A percentile compares a stretch with the other conserved stretches of the same genome.
phyloP scores from a whole-genome alignment of 2,329 filamentous ascomycete genomes.

The Hypoxylon sp. region DNA sequence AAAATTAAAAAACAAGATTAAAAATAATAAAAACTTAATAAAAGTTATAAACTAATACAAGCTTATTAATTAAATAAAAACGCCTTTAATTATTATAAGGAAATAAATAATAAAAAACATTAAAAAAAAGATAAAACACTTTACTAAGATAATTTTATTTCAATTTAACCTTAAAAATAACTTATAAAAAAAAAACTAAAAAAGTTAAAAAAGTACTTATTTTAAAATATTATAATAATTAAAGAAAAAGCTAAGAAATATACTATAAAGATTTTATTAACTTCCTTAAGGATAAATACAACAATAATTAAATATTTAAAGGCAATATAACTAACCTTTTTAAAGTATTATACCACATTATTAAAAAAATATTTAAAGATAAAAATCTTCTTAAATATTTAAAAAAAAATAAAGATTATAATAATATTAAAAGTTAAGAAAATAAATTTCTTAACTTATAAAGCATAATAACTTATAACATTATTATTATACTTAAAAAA shows the following conservation, averaged over 20 bases:
- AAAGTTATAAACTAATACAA: slow-evolving; percentile 17
- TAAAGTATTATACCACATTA: slow-evolving; percentile 14
- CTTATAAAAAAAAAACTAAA: background rate
- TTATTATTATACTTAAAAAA: slow-evolving; percentile 19
- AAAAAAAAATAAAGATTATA: slow-evolving; percentile 16
- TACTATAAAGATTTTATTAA: slow-evolving; percentile 15
- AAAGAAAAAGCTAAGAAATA: slow-evolving; percentile 13
- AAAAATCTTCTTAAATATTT: slow-evolving; percentile 9
- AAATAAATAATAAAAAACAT: background rate
- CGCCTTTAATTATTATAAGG: slow-evolving; percentile 3
- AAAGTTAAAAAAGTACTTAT: slow-evolving; percentile 2
- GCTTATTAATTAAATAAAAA: slow-evolving; percentile 7
- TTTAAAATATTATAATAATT: slow-evolving; percentile 11
- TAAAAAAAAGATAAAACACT: too few relatives aligned
- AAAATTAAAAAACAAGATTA: slow-evolving; percentile 1
- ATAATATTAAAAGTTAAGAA: slow-evolving; percentile 23
- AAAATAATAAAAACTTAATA: slow-evolving; percentile 18
- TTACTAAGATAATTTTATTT: too few relatives aligned
- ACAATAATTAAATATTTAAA: slow-evolving; percentile 16
- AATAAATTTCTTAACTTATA: slow-evolving; percentile 19
- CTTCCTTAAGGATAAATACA: slow-evolving; percentile 2
- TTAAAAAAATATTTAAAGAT: slow-evolving; percentile 15
- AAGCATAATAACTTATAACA: slow-evolving; percentile 10
- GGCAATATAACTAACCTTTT: background rate
- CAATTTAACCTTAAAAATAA: too few relatives aligned